Conservation (phyloP, 768 basidiomycete genomes). For the Russula emetica region DNA sequence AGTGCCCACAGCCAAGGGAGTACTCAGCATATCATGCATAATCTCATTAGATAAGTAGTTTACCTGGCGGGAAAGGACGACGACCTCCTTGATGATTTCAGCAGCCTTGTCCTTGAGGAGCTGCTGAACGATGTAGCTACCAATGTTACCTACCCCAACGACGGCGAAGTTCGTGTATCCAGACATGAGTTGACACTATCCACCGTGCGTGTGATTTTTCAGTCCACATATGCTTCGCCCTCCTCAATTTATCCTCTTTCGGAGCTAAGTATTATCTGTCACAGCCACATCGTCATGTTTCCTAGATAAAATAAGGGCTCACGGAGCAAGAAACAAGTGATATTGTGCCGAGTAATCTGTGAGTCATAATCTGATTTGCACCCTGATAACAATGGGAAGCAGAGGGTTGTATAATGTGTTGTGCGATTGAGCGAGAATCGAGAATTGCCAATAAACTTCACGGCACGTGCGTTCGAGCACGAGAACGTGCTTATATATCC, state of each 20-base stretch:
- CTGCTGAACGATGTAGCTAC: conserved; percentile 21
- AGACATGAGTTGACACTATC: conserved; percentile 10
- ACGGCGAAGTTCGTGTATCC: conserved; percentile 27
- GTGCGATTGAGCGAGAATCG: too few relatives aligned
- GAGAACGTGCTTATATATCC: too few relatives aligned
- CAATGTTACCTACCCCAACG: conserved; percentile 23
- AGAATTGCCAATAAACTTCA: too few relatives aligned
- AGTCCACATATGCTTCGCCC: not conserved
- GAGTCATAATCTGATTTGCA: too few relatives aligned
- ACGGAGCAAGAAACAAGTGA: too few relatives aligned
- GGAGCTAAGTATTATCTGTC: not conserved
- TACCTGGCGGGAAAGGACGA: conserved; percentile 25
- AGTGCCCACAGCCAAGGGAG: not conserved
- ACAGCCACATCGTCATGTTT: too few relatives aligned
- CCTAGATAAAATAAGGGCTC: too few relatives aligned
- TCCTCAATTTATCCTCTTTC: not conserved
- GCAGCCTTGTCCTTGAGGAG: conserved; percentile 18
- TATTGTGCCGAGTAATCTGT: too few relatives aligned
- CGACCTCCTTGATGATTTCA: conserved; percentile 18
- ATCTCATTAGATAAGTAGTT: not conserved
- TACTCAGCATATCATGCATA: too few relatives aligned
- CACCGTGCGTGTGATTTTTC: not conserved
- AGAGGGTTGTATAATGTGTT: too few relatives aligned
- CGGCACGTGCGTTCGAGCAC: too few relatives aligned
- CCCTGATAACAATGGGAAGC: too few relatives aligned